Evolutionary conservation across 768 basidiomycete species (phyloP).

Genomic region (Pluteus cervinus): DNA sequence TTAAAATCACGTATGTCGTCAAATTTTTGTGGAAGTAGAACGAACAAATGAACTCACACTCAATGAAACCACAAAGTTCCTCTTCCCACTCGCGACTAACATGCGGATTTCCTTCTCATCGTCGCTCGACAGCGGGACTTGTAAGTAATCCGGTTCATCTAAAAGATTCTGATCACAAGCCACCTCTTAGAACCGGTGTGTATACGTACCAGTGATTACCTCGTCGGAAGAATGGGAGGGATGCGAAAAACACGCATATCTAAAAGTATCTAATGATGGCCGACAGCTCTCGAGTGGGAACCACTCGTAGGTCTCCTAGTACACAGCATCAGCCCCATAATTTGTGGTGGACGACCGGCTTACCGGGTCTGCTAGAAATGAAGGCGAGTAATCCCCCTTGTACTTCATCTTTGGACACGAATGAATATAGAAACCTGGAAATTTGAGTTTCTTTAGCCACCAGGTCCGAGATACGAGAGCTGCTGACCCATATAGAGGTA

Average conservation of each 20-base stretch:
- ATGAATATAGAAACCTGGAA: slow-evolving; percentile 84
- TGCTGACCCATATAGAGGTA: slow-evolving; percentile 83
- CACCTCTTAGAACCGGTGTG: no score
- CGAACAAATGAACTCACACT: no score
- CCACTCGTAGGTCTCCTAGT: slow-evolving; percentile 76
- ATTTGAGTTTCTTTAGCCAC: background rate
- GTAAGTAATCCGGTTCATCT: no score
- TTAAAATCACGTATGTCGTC: no score
- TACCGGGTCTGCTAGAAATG: slow-evolving; percentile 84
- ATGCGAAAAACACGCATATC: slow-evolving; percentile 65
- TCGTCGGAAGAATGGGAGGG: slow-evolving; percentile 47
- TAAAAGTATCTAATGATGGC: slow-evolving; percentile 55
- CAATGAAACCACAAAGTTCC: no score
- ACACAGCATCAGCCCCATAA: background rate
- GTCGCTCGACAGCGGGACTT: no score
- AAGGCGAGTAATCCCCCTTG: slow-evolving; percentile 90
- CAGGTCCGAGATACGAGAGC: background rate
- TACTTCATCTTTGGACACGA: slow-evolving; percentile 94
- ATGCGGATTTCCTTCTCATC: no score
- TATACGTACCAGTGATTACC: no score
- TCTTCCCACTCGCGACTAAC: no score
- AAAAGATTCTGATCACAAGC: slow-evolving; percentile 15
- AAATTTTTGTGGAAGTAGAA: no score
- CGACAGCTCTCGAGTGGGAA: slow-evolving; percentile 56
- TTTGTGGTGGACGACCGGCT: slow-evolving; percentile 10